A percentile compares a stretch with the other conserved stretches of the same genome.
phyloP scores from a whole-genome alignment of 2,329 filamentous ascomycete species.

The Fusarium sp. region DNA sequence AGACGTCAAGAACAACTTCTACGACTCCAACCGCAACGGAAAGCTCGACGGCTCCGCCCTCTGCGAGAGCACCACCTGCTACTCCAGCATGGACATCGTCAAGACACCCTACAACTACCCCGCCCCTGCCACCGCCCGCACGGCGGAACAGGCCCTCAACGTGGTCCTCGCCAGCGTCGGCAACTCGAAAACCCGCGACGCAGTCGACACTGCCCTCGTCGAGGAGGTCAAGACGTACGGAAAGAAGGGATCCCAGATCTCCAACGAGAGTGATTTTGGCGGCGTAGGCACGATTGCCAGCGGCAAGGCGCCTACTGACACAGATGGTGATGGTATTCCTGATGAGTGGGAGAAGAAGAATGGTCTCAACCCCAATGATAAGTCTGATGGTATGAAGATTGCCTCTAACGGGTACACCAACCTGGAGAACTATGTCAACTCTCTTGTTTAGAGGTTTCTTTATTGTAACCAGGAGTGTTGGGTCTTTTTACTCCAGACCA shows the following conservation, averaged over 20 bases:
- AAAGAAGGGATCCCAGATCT: conserved; percentile 58
- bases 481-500: background rate
- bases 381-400: conserved; percentile 56
- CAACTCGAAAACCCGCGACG: conserved; percentile 58
- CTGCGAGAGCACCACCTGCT: conserved; percentile 56
- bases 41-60: conserved; percentile 60
- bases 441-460: conserved; percentile 48
- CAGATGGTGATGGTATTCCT: conserved; percentile 63
- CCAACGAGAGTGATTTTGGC: conserved; percentile 58
- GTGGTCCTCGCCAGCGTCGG: conserved; percentile 56
- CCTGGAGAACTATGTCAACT: conserved; percentile 64
- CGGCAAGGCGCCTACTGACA: conserved; percentile 55
- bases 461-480: background rate
- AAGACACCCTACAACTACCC: conserved; percentile 57
- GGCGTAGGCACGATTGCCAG: conserved; percentile 54
- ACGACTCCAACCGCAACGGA: conserved; percentile 63
- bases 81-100: conserved; percentile 60
- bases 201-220: conserved; percentile 57
- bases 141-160: conserved; percentile 54
- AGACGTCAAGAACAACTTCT: conserved; percentile 64
- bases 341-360: conserved; percentile 60
- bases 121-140: conserved; percentile 53
- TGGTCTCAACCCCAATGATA: conserved; percentile 54
- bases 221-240: conserved; percentile 59
- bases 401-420: conserved; percentile 58